Percentiles rank a stretch among this genome's conserved stretches.
Evolutionary conservation across 2,329 filamentous ascomycete genomes (phyloP).

Genomic region (Fusarium kyushuense): DNA sequence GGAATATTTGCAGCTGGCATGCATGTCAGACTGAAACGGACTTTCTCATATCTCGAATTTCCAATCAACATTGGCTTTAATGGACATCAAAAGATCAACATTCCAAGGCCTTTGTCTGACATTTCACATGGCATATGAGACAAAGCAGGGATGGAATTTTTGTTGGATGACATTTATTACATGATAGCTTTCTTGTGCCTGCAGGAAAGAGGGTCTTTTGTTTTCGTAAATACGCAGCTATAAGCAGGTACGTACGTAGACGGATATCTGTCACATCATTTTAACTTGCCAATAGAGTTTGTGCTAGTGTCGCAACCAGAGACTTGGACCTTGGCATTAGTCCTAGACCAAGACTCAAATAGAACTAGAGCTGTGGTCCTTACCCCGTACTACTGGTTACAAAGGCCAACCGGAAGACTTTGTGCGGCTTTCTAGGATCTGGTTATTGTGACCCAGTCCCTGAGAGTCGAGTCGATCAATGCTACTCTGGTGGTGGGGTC

Average conservation of each 20-base stretch:
- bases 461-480: conserved; percentile 2
- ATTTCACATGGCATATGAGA: not conserved
- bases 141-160: not conserved
- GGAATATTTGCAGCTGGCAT: not conserved
- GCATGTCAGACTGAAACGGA: not conserved
- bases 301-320: conserved; percentile 2
- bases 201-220: not conserved
- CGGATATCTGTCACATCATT: not conserved
- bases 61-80: not conserved
- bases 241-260: not conserved
- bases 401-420: not conserved
- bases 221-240: not conserved
- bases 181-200: not conserved
- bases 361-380: not conserved
- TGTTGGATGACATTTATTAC: not conserved
- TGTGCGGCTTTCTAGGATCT: not conserved
- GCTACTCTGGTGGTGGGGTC: not conserved
- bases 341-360: not conserved
- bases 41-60: no score
- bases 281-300: conserved; percentile 16
- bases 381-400: not conserved
- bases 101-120: not conserved
- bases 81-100: not conserved
- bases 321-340: not conserved
- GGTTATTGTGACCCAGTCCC: not conserved